Evolutionary conservation across 345 rosid genomes (phyloP).

Genomic region (Geranium brycei): DNA sequence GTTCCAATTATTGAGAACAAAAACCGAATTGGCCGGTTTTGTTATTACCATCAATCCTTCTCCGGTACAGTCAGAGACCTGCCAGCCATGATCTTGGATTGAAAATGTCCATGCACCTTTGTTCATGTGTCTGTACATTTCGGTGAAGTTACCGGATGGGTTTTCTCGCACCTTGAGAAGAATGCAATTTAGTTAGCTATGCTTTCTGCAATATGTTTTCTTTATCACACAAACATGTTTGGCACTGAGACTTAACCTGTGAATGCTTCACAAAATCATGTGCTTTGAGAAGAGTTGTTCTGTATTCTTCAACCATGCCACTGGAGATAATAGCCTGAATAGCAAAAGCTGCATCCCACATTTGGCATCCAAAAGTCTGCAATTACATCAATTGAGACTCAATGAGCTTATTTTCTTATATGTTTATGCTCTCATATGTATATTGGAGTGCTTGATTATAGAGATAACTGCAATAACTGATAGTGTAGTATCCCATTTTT

Average conservation of each 20-base stretch:
- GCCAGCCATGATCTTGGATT: conserved; percentile 65
- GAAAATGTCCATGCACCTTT: conserved; percentile 65
- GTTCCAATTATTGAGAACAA: not conserved
- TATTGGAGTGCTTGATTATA: no score
- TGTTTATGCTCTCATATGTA: not conserved
- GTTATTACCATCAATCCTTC: conserved; percentile 44
- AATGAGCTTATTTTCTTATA: not conserved
- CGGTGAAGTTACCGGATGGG: conserved; percentile 42
- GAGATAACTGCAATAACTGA: no score
- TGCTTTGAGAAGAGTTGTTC: conserved; percentile 47
- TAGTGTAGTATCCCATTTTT: no score
- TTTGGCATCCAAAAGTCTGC: conserved; percentile 75
- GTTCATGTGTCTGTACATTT: conserved; percentile 39
- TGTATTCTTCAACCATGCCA: conserved; percentile 38
- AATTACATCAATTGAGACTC: not conserved
- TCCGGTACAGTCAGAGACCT: conserved; percentile 53
- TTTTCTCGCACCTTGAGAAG: conserved; percentile 34
- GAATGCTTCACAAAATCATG: conserved; percentile 67
- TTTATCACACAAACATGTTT: not conserved
- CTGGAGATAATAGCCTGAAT: conserved; percentile 68
- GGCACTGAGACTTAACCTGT: conserved; percentile 30
- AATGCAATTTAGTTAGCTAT: conserved; percentile 5
- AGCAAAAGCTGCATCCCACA: conserved; percentile 65
- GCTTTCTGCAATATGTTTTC: not conserved
- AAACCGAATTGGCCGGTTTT: not conserved